A percentile compares a stretch with the other conserved stretches of the same genome.
These are phyloP conservation scores for Daldinia childiae DNA, from an alignment of 495 filamentous ascomycete species.

Conservation along the genomic window DNA sequence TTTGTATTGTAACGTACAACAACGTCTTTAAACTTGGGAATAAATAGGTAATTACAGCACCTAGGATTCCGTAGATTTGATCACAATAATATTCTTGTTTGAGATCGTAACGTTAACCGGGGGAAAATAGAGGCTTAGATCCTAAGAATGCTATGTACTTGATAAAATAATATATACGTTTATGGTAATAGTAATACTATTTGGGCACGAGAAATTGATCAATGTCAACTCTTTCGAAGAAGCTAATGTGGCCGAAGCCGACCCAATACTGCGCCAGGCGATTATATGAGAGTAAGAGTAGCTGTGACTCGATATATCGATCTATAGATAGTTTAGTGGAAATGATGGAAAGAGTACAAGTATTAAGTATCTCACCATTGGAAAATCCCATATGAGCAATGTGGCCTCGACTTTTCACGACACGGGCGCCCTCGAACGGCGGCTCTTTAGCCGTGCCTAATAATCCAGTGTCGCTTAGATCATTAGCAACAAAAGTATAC, in stretches of 20 bases:
- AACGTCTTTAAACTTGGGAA: no score
- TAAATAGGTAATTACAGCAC: no score
- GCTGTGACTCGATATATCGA: conserved; percentile 73
- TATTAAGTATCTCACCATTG: conserved; percentile 64
- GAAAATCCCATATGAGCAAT: conserved; percentile 75
- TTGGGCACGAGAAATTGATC: conserved; percentile 60
- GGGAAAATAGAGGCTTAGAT: background rate
- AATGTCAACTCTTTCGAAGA: conserved; percentile 80
- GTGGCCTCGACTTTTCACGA: conserved; percentile 81
- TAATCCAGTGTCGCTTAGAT: conserved; percentile 72
- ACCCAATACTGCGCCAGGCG: conserved; percentile 86
- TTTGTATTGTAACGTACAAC: no score
- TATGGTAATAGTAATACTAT: conserved; percentile 6
- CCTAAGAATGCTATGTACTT: conserved; percentile 7
- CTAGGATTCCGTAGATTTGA: no score
- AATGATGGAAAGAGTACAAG: background rate
- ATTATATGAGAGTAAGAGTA: conserved; percentile 82
- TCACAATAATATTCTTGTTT: no score
- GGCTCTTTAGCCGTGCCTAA: conserved; percentile 66
- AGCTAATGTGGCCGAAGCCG: conserved; percentile 79
- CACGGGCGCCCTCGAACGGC: conserved; percentile 74
- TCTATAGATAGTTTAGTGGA: conserved; percentile 58
- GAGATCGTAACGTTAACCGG: no score
- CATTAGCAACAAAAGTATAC: conserved; percentile 78
- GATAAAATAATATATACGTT: conserved; percentile 21